Base-by-base conservation (phyloP, 1,284 basidiomycete genomes). In the Dichomitus squalens region DNA sequence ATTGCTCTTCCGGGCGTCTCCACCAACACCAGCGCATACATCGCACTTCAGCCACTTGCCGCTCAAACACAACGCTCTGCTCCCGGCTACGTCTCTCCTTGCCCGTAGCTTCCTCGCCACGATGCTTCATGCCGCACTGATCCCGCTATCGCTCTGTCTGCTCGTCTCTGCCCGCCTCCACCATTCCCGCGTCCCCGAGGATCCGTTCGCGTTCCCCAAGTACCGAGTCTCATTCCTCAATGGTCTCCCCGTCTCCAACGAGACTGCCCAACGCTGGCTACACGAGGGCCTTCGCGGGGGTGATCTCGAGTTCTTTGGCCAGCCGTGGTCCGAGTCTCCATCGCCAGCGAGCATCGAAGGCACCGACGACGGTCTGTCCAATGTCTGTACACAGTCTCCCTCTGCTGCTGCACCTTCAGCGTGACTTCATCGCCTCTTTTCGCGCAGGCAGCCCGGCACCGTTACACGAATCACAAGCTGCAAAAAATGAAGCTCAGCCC, bases 141-240 rank as follows among this genome's bases (percentile, higher is more conserved):
- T 70, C 21, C 63, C 64, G 27, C 54, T 67, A 23, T 62, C 65
- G 33, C 46, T 64, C 49, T 52, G 57, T 36, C 55, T 58, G 16
- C 61, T 74, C 34, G 66, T 70, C 39, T 53, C 69, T 2, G 79
- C 84, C 2, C 79, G 83, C 41, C 61, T 85, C 14, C 74, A 88
- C 49, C 84, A 88, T 67, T 85, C 88, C 1, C 79, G 90, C 46
- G 65, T 72, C 35, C 88, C 90, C 33, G 87, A 93, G 64, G 93
- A 96, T 68, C 79, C 87, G 14, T 84, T 87, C 69, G 88, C 92
- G 0, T 93, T 88, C 70, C 93, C 93, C 53, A 95, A 95, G 72
- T 93, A 87, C 72, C 82, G 86, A 50, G 86, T 95, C 63, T 77
- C 86, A 44, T 95, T 92, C 73, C 82, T 95, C 66, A 92, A 92